A percentile compares a stretch with the other conserved stretches of the same genome.
Conservation (phyloP, 73 alveolate species). For the Paramecium pentaurelia region DNA sequence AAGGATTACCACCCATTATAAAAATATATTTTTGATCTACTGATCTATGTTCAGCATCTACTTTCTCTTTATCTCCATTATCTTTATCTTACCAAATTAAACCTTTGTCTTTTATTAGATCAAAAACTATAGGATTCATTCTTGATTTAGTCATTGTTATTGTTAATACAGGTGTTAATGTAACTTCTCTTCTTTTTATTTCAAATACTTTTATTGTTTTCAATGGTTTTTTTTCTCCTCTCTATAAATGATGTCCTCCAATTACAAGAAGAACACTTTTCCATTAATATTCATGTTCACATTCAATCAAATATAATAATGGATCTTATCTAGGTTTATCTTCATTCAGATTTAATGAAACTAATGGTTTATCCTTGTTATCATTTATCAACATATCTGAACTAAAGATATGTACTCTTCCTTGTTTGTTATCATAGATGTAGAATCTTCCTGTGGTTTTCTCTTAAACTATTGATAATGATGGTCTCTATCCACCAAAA, state of each 20-base stretch:
- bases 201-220: conserved; percentile 37
- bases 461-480: conserved; percentile 19
- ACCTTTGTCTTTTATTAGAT: neutral
- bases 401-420: neutral
- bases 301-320: neutral
- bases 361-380: conserved; percentile 21
- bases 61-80: neutral
- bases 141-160: conserved; percentile 16
- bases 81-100: neutral
- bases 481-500: neutral
- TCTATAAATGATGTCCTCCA: conserved; percentile 31
- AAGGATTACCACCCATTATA: conserved; percentile 46
- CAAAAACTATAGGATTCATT: conserved; percentile 29
- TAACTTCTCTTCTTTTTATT: conserved; percentile 40
- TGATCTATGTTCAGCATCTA: neutral
- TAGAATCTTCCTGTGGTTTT: conserved; percentile 34
- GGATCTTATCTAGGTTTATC: conserved; percentile 43
- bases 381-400: conserved; percentile 33
- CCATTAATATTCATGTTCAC: conserved; percentile 51
- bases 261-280: conserved; percentile 21
- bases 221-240: neutral
- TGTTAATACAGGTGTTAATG: conserved; percentile 19
- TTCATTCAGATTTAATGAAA: conserved; percentile 23
- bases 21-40: neutral
- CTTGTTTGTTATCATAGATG: conserved; percentile 10